Evolutionary conservation across 2,329 filamentous ascomycete species (phyloP).

Genomic region (Purpureocillium takamizusanense): DNA sequence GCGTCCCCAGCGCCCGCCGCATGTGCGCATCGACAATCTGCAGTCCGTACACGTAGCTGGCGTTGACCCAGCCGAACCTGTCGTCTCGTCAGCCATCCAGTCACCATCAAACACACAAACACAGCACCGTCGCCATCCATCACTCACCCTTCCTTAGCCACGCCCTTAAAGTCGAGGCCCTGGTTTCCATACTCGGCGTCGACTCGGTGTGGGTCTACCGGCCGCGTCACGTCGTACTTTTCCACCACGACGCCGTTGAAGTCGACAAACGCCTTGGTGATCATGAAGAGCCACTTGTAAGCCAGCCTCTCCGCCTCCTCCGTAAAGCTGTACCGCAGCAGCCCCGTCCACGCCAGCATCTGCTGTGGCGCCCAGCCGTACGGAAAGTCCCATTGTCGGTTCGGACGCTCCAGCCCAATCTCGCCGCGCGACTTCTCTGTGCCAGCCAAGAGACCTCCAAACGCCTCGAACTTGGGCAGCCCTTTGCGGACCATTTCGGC

Average conservation of each 20-base stretch:
- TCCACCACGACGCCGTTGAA: slow-evolving; percentile 98
- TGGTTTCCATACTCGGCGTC: slow-evolving; percentile 98
- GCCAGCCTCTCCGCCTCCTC: slow-evolving; percentile 83
- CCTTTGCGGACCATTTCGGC: slow-evolving; percentile 70
- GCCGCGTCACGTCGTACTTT: slow-evolving; percentile 93
- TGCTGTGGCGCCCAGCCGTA: slow-evolving; percentile 99
- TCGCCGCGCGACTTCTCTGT: slow-evolving; percentile 81
- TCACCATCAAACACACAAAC: no score
- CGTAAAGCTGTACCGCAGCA: slow-evolving; percentile 84
- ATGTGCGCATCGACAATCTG: slow-evolving; percentile 84
- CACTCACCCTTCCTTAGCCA: slow-evolving; percentile 88
- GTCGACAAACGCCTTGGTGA: slow-evolving; percentile 95
- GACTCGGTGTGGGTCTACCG: slow-evolving; percentile 84
- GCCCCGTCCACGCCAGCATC: slow-evolving; percentile 92
- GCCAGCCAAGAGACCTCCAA: slow-evolving; percentile 80
- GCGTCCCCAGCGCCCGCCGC: slow-evolving; percentile 76
- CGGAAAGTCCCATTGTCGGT: slow-evolving; percentile 96
- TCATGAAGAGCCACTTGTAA: slow-evolving; percentile 98
- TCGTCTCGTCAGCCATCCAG: no score
- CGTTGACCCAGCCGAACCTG: slow-evolving; percentile 98
- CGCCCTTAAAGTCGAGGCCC: slow-evolving; percentile 88
- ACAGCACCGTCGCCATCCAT: background rate
- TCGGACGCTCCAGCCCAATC: slow-evolving; percentile 73
- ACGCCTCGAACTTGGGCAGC: slow-evolving; percentile 78
- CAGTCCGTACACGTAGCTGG: slow-evolving; percentile 90